These are phyloP conservation scores for Salvia splendens DNA, from an alignment of 257 asterid species.

Conservation along the genomic window DNA sequence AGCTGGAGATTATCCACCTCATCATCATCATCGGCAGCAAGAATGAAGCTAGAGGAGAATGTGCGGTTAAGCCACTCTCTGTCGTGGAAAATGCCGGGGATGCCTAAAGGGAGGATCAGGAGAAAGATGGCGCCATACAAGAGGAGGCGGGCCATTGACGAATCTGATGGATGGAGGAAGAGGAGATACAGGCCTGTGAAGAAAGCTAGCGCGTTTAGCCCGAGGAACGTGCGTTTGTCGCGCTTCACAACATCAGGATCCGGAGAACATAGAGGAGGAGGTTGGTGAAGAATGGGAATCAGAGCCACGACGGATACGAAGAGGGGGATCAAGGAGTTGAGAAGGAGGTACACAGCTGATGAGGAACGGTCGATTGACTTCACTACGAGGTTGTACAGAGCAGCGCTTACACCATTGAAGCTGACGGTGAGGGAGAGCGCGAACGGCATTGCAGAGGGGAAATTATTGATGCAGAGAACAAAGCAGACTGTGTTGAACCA, in stretches of 20 bases:
- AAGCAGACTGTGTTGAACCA: constrained; percentile 96
- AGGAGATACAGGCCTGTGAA: constrained; percentile 83
- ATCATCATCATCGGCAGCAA: background rate
- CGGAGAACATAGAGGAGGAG: constrained; percentile 38
- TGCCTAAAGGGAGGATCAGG: constrained; percentile 62
- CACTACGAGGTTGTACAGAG: constrained; percentile 76
- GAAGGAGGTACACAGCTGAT: constrained; percentile 62
- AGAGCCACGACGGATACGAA: constrained; percentile 54
- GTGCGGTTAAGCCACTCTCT: constrained; percentile 56
- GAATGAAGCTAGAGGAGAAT: constrained; percentile 39
- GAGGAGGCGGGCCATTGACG: constrained; percentile 39
- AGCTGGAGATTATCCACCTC: constrained; percentile 55
- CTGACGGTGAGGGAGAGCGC: constrained; percentile 86
- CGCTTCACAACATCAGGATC: constrained; percentile 44
- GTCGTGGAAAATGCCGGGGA: constrained; percentile 71
- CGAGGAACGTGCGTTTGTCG: constrained; percentile 59
- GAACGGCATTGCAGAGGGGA: constrained; percentile 68
- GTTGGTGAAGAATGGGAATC: constrained; percentile 69
- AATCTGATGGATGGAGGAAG: constrained; percentile 51
- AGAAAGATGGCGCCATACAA: constrained; percentile 66
- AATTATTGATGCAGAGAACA: constrained; percentile 85
- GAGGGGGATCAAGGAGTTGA: constrained; percentile 73
- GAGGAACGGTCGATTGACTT: constrained; percentile 58
- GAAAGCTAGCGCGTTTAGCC: constrained; percentile 49
- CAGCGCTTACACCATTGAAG: constrained; percentile 88